Conservation (phyloP, 176 grass and related monocot species). For the barley (Hordeum vulgare) region DNA sequence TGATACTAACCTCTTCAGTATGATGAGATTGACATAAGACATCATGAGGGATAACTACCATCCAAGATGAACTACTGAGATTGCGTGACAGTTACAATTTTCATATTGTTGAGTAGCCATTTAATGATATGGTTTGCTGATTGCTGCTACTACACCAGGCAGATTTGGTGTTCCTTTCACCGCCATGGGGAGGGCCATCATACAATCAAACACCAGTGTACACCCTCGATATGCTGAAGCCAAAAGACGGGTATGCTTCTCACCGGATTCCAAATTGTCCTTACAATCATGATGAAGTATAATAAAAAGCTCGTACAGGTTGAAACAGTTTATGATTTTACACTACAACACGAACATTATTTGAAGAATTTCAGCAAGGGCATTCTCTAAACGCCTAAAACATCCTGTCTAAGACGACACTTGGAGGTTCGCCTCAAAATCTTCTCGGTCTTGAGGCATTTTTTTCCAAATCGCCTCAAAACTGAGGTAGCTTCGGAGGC, state of each 20-base stretch:
- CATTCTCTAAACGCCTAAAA: no score
- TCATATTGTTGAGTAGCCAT: background rate
- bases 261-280: background rate
- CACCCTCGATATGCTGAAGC: slow-evolving; percentile 63
- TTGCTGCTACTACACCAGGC: slow-evolving; percentile 27
- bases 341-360: no score
- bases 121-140: slow-evolving; percentile 5
- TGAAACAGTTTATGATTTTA: background rate
- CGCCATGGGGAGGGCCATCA: slow-evolving; percentile 78
- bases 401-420: no score
- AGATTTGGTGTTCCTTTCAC: slow-evolving; percentile 70
- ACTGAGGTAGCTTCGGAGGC: no score
- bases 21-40: background rate
- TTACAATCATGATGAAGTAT: background rate
- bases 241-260: slow-evolving; percentile 50
- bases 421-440: no score
- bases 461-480: no score
- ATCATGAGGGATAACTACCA: background rate
- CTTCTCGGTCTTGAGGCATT: no score
- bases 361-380: no score
- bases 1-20: background rate
- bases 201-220: slow-evolving; percentile 36
- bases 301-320: background rate
- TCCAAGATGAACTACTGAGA: background rate
- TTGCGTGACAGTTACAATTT: background rate